Evolutionary conservation across 192 early-diverging fungal genomes (phyloP).

Genomic region (Backusella psychrophila): DNA sequence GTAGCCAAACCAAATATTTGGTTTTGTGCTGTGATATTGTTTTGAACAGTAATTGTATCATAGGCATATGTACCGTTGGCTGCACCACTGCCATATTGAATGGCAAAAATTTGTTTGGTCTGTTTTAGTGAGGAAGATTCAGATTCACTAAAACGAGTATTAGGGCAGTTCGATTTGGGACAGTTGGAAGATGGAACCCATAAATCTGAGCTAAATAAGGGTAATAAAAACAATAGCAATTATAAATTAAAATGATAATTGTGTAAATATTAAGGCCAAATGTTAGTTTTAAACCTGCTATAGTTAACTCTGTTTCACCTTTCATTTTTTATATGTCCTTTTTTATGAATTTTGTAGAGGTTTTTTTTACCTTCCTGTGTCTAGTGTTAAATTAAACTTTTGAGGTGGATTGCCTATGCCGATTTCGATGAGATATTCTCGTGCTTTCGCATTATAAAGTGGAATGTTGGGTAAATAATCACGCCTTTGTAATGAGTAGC

Average conservation of each 20-base stretch:
- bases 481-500: neutral
- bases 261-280: neutral
- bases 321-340: neutral
- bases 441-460: conserved; percentile 22
- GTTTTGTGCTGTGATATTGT: neutral
- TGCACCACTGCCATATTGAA: conserved; percentile 31
- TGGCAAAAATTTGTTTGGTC: conserved; percentile 12
- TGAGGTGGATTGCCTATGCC: conserved; percentile 85
- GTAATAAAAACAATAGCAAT: neutral
- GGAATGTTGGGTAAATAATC: neutral
- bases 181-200: conserved; percentile 34
- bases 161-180: conserved; percentile 9
- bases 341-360: neutral
- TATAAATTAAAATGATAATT: neutral
- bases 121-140: conserved; percentile 27
- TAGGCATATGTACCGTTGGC: conserved; percentile 26
- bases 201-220: conserved; percentile 27
- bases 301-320: neutral
- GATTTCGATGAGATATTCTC: conserved; percentile 52
- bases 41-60: conserved; percentile 31
- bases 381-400: conserved; percentile 87
- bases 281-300: neutral
- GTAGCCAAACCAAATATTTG: conserved; percentile 31
- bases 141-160: conserved; percentile 17
- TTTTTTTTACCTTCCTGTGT: conserved; percentile 57